phyloP scores from a whole-genome alignment of 257 asterid genomes.

The Striga asiatica region DNA sequence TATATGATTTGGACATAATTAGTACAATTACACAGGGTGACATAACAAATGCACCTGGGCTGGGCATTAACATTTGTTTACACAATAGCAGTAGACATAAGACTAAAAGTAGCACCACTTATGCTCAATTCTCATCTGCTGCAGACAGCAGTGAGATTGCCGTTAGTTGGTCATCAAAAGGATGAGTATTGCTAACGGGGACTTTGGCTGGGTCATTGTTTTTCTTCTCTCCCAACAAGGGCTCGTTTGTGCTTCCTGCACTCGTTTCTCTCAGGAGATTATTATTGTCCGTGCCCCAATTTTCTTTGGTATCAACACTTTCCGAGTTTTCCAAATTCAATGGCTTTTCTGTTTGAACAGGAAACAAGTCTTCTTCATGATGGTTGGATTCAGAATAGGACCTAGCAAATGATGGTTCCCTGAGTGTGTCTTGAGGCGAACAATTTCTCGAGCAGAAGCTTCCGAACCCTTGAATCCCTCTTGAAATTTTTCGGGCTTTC shows the following conservation, averaged over 20 bases:
- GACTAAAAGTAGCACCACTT: background rate
- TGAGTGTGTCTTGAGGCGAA: background rate
- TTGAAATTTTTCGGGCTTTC: slow-evolving; percentile 51
- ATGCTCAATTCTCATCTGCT: background rate
- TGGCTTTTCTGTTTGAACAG: slow-evolving; percentile 7
- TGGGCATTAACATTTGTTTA: no score
- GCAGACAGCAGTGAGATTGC: slow-evolving; percentile 40
- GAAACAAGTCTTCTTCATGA: slow-evolving; percentile 19
- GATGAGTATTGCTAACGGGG: slow-evolving; percentile 29
- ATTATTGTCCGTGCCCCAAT: slow-evolving; percentile 24
- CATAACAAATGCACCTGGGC: no score
- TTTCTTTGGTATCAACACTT: slow-evolving; percentile 33
- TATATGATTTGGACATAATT: no score
- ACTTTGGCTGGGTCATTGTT: no score
- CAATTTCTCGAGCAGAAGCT: slow-evolving; percentile 41
- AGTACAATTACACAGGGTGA: no score
- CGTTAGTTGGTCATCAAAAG: slow-evolving; percentile 30
- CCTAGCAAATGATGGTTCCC: slow-evolving; percentile 16
- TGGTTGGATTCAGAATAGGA: slow-evolving; percentile 44
- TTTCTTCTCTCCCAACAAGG: slow-evolving; percentile 30
- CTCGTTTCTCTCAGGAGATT: slow-evolving; percentile 17
- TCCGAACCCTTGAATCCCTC: slow-evolving; percentile 86
- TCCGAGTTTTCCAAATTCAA: background rate
- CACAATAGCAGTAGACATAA: background rate
- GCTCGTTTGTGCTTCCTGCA: no score